Conservation (phyloP, 2,329 filamentous ascomycete genomes). For the Hymenoscyphus infarciens region DNA sequence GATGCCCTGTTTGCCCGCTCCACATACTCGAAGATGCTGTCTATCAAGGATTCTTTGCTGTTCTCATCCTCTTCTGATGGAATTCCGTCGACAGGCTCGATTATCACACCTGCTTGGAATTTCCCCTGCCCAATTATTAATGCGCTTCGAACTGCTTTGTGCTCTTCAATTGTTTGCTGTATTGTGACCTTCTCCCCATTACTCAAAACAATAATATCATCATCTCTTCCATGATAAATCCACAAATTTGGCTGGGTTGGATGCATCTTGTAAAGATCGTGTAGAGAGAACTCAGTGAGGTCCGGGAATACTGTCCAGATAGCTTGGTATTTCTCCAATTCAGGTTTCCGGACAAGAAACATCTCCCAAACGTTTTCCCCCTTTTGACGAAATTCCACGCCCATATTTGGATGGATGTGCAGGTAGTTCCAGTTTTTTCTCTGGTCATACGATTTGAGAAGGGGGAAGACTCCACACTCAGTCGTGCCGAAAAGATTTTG, state of each 20-base stretch:
- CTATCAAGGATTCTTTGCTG: slow-evolving; percentile 12
- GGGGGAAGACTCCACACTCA: background rate
- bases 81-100: slow-evolving; percentile 18
- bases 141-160: slow-evolving; percentile 35
- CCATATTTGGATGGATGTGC: slow-evolving; percentile 9
- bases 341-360: slow-evolving; percentile 23
- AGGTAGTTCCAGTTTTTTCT: slow-evolving; percentile 18
- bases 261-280: slow-evolving; percentile 39
- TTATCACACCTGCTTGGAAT: background rate
- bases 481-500: slow-evolving; percentile 6
- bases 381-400: slow-evolving; percentile 11
- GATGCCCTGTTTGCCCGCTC: slow-evolving; percentile 19
- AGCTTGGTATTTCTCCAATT: slow-evolving; percentile 24
- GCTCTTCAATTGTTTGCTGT: slow-evolving; percentile 36
- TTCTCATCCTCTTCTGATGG: no score
- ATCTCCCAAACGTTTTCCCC: slow-evolving; percentile 27
- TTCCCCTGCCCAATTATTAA: slow-evolving; percentile 27
- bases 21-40: slow-evolving; percentile 18
- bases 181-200: slow-evolving; percentile 42
- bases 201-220: slow-evolving; percentile 41
- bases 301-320: slow-evolving; percentile 38
- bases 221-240: slow-evolving; percentile 38
- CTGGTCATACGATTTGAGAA: background rate
- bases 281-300: slow-evolving; percentile 34
- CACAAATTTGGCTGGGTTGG: slow-evolving; percentile 37